Conservation (phyloP, 805 yeast species). For the Torulaspora delbrueckii region DNA sequence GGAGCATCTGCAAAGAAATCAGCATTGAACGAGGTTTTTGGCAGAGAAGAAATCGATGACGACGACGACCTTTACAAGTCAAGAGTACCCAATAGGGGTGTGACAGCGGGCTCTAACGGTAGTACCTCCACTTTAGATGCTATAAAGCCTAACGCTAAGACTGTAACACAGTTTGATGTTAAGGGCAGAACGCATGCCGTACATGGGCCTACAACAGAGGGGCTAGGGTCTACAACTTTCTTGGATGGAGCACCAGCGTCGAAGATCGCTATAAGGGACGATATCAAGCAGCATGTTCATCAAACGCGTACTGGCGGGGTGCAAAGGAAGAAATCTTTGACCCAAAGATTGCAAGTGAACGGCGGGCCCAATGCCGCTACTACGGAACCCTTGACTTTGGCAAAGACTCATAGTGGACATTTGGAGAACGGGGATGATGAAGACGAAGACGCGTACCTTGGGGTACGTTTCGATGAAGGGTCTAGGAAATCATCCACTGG, state of each 20-base stretch:
- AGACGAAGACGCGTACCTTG: slow-evolving; percentile 33
- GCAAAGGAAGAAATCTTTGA: slow-evolving; percentile 79
- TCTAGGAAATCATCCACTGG: slow-evolving; percentile 36
- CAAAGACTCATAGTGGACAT: slow-evolving; percentile 23
- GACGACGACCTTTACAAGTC: slow-evolving; percentile 38
- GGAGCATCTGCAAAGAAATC: slow-evolving; percentile 63
- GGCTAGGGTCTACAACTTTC: slow-evolving; percentile 88
- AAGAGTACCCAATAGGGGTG: slow-evolving; percentile 3
- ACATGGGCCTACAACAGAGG: slow-evolving; percentile 82
- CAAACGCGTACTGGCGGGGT: slow-evolving; percentile 46
- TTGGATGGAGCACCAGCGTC: slow-evolving; percentile 95
- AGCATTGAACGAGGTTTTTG: slow-evolving; percentile 72
- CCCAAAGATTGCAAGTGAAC: slow-evolving; percentile 49
- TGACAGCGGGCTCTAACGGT: slow-evolving; percentile 7
- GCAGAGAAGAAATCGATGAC: slow-evolving; percentile 49
- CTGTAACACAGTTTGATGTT: slow-evolving; percentile 64
- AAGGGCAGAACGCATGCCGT: slow-evolving; percentile 62
- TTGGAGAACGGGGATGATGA: slow-evolving; percentile 23
- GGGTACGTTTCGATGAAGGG: slow-evolving; percentile 26
- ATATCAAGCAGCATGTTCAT: slow-evolving; percentile 31
- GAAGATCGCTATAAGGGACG: slow-evolving; percentile 40
- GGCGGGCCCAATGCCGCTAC: background rate
- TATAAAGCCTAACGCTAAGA: slow-evolving; percentile 46
- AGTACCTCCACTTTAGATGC: slow-evolving; percentile 35
- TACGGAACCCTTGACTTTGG: slow-evolving; percentile 15